phyloP scores from a whole-genome alignment of 163 green algal genomes.

The Prototheca cutis region DNA sequence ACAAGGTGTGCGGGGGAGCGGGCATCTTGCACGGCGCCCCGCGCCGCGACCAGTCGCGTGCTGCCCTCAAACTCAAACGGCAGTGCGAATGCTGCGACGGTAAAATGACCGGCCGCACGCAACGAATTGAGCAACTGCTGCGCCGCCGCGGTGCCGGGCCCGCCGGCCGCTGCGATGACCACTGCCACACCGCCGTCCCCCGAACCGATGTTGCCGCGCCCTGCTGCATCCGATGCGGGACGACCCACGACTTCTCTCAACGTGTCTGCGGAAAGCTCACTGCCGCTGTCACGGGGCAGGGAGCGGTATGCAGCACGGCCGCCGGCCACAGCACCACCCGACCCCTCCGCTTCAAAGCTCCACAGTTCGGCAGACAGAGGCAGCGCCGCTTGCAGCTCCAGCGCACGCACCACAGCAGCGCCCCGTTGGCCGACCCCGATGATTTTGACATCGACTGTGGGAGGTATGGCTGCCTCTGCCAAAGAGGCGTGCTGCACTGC shows the following conservation, averaged over 20 bases:
- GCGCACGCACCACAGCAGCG: background rate
- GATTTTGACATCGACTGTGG: background rate
- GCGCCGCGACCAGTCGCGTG: slow-evolving; percentile 35
- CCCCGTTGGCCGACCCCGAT: background rate
- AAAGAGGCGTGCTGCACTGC: too few species aligned
- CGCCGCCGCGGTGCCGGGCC: slow-evolving; percentile 34
- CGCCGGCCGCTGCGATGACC: slow-evolving; percentile 40
- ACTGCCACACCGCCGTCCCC: slow-evolving; percentile 44
- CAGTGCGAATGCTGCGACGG: slow-evolving; percentile 49
- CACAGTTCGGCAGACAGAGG: background rate
- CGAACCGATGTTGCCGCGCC: slow-evolving; percentile 33
- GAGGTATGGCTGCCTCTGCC: too few species aligned
- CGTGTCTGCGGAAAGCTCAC: slow-evolving; percentile 9
- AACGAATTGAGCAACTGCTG: slow-evolving; percentile 44
- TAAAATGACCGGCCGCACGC: slow-evolving; percentile 59
- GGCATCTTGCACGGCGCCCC: background rate
- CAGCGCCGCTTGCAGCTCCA: background rate
- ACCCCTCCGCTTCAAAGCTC: background rate
- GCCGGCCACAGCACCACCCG: background rate
- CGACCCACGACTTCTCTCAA: slow-evolving; percentile 16
- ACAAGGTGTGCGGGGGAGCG: slow-evolving; percentile 53
- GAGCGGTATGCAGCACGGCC: slow-evolving; percentile 6
- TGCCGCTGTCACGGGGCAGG: background rate
- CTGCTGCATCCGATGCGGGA: slow-evolving; percentile 17
- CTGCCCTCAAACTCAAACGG: slow-evolving; percentile 69